Evolutionary conservation across 768 basidiomycete species (phyloP).

Genomic region (Xerocomellus amylosporus): DNA sequence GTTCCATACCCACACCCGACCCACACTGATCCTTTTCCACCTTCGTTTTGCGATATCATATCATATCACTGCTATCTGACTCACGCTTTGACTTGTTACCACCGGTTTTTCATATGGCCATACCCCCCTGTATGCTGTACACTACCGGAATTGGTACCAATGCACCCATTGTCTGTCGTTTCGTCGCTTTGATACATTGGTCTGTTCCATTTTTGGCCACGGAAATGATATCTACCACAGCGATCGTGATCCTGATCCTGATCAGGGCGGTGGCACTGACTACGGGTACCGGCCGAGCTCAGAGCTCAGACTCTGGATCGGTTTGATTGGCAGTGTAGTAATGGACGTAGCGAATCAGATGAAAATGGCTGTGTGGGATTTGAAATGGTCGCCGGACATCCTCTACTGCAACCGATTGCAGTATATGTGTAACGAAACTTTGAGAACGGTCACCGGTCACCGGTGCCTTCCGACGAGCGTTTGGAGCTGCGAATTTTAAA

Average conservation of each 20-base stretch:
- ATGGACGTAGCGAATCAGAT: too few relatives aligned
- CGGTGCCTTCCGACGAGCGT: neutral
- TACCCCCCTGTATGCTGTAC: slow-evolving; percentile 6
- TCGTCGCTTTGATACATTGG: neutral
- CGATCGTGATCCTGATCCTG: neutral
- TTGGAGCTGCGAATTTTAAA: neutral
- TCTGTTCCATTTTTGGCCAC: too few relatives aligned
- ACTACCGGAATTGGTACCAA: neutral
- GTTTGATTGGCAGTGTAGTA: neutral
- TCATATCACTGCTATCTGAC: neutral
- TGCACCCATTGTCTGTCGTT: neutral
- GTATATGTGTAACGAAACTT: too few relatives aligned
- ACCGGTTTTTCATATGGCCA: neutral
- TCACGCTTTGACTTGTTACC: slow-evolving; percentile 1
- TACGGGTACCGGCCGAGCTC: too few relatives aligned
- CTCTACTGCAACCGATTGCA: too few relatives aligned
- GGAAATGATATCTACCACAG: neutral
- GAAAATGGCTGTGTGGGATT: too few relatives aligned
- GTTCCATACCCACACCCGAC: neutral
- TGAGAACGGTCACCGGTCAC: too few relatives aligned
- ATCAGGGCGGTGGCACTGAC: neutral
- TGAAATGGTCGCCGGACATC: too few relatives aligned
- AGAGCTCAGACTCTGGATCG: neutral
- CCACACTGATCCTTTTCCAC: slow-evolving; percentile 4
- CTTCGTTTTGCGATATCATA: slow-evolving; percentile 11